Conservation (phyloP, 805 yeast species). For the Ogataea saltuana region DNA sequence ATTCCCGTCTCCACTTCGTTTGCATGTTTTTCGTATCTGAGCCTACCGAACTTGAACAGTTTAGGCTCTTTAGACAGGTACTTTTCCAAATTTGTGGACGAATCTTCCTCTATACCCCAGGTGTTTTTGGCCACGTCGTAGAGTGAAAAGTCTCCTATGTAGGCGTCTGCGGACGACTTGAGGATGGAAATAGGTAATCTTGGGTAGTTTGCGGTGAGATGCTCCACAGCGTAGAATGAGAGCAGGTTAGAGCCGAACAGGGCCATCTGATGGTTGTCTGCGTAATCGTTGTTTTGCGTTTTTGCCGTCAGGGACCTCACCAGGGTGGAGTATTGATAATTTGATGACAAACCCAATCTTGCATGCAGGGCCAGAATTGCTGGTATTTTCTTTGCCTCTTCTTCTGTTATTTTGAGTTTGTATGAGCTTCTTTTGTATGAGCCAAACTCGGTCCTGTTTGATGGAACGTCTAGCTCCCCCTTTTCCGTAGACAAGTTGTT, state of each 20-base stretch:
- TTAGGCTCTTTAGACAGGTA: slow-evolving; percentile 68
- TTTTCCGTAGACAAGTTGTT: slow-evolving; percentile 21
- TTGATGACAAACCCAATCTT: slow-evolving; percentile 64
- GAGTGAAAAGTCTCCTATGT: slow-evolving; percentile 66
- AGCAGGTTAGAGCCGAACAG: slow-evolving; percentile 81
- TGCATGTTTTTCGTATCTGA: slow-evolving; percentile 45
- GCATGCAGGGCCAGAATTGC: slow-evolving; percentile 77
- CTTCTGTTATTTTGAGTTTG: slow-evolving; percentile 43
- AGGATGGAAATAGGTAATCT: slow-evolving; percentile 82
- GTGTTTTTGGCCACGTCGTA: slow-evolving; percentile 59
- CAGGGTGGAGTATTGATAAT: slow-evolving; percentile 61
- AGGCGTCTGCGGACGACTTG: slow-evolving; percentile 73
- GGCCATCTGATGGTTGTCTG: slow-evolving; percentile 76
- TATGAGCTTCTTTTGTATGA: slow-evolving; percentile 32
- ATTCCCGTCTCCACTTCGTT: slow-evolving; percentile 54
- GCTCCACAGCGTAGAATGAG: slow-evolving; percentile 72
- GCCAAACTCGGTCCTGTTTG: slow-evolving; percentile 34
- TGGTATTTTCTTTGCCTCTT: slow-evolving; percentile 60
- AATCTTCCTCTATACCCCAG: slow-evolving; percentile 91
- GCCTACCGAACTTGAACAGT: slow-evolving; percentile 67
- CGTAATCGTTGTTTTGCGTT: slow-evolving; percentile 42
- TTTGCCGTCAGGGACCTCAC: slow-evolving; percentile 77
- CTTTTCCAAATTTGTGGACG: slow-evolving; percentile 60
- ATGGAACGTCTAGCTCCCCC: slow-evolving; percentile 20
- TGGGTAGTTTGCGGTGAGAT: slow-evolving; percentile 77